These are phyloP conservation scores for Sugiyamaella americana DNA, from an alignment of 805 yeast genomes.

Conservation along the genomic window DNA sequence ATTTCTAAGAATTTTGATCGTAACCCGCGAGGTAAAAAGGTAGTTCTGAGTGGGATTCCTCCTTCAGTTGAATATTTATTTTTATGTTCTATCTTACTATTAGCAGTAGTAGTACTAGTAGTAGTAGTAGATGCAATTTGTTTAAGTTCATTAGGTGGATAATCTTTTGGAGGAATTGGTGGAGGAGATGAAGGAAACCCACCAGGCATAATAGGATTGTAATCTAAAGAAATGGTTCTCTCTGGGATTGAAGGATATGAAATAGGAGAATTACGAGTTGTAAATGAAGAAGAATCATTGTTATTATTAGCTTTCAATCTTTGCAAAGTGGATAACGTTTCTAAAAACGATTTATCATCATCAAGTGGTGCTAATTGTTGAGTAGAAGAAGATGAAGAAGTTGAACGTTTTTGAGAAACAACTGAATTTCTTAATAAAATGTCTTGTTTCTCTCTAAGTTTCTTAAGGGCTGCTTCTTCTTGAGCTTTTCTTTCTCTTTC, in stretches of 20 bases:
- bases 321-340: slow-evolving; percentile 11
- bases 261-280: neutral
- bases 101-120: slow-evolving; percentile 1
- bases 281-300: neutral
- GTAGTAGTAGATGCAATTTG: slow-evolving; percentile 1
- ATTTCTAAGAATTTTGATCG: slow-evolving; percentile 40
- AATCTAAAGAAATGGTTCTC: neutral
- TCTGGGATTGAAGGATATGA: neutral
- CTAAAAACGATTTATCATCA: slow-evolving; percentile 8
- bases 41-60: slow-evolving; percentile 48
- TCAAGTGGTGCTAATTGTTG: slow-evolving; percentile 2
- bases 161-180: slow-evolving; percentile 9
- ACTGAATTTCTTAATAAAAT: no score
- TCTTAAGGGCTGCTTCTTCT: slow-evolving; percentile 9
- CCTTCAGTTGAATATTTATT: slow-evolving; percentile 43
- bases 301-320: slow-evolving; percentile 6
- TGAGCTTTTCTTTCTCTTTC: no score
- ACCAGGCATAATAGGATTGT: neutral
- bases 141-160: neutral
- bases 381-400: no score
- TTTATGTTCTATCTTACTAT: slow-evolving; percentile 17
- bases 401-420: no score
- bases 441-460: slow-evolving; percentile 1
- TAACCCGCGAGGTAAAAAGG: slow-evolving; percentile 45
- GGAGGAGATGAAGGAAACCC: slow-evolving; percentile 3